Base-by-base conservation (phyloP, 2,329 filamentous ascomycete genomes). In the Teratosphaeriaceae sp. region DNA sequence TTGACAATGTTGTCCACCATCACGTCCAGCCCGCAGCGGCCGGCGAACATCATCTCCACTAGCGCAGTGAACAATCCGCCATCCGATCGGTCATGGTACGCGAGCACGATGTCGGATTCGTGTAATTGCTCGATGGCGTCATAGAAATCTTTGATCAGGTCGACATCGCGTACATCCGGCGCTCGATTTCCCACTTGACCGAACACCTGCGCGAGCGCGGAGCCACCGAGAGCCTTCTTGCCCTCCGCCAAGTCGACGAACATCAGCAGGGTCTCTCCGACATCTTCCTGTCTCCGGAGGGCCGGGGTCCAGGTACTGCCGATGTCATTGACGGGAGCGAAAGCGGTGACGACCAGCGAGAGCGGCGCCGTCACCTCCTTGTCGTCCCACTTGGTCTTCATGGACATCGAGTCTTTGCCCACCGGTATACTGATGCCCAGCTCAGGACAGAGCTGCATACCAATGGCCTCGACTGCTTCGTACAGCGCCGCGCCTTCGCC, bases 31-130 rank as follows among this genome's bases (percentile, higher is more conserved):
- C 90, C 92, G 58, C 86, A 94, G 43, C 89, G 84, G 21, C 92
- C 92, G 23, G 92, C 90, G 63, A 97, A 97, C 80, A 94, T 94
- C 92, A 97, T 97, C 68, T 98, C 92, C 2, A 82, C 86, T 24
- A 97, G 69, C 5, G 90, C 89, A 1, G 90, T 92, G 61, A 97
- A 79, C 8, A 97, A 72, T 58, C 92, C 92, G 64, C 90, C 92
- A 63, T 97, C 90, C 0, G 88, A 96, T 36, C 85, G 78, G 65
- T 97, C 92, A 63, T 97, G 92, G 63, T 97, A 97, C 3, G 90
- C 90, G 18, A 97, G 78, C 9, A 97, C 89, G 46, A 85, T 76
- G 19, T 76, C 78, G 21, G 76, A 68, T 52, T 85, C 78, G 54
- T 83, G 78, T 2, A 84, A 67, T 56, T 79, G 72, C 54, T 81